These are phyloP conservation scores for Trichophyton benhamiae DNA, from an alignment of 2,329 filamentous ascomycete genomes.

Conservation along the genomic window DNA sequence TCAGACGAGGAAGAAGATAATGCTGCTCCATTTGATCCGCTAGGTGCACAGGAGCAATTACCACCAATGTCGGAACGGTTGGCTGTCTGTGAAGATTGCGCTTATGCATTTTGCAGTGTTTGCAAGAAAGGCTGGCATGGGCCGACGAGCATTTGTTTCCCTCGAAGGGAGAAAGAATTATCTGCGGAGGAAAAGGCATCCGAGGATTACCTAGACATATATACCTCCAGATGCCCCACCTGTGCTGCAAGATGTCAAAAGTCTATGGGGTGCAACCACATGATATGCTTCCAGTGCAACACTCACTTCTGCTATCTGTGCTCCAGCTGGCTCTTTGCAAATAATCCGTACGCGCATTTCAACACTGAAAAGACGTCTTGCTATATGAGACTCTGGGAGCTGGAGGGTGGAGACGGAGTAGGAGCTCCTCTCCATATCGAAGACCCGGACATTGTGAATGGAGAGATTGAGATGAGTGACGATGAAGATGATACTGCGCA, in stretches of 20 bases:
- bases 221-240: slow-evolving; percentile 81
- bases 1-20: slow-evolving; percentile 43
- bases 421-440: slow-evolving; percentile 5
- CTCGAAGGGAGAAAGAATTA: slow-evolving; percentile 52
- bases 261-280: slow-evolving; percentile 89
- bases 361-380: slow-evolving; percentile 60
- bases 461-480: slow-evolving; percentile 19
- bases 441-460: slow-evolving; percentile 21
- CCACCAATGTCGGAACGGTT: slow-evolving; percentile 52
- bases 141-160: slow-evolving; percentile 61
- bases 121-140: slow-evolving; percentile 83
- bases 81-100: slow-evolving; percentile 76
- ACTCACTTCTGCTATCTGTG: slow-evolving; percentile 96
- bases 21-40: slow-evolving; percentile 31
- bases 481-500: slow-evolving; percentile 23
- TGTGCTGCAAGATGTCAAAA: slow-evolving; percentile 80
- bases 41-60: slow-evolving; percentile 30
- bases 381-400: slow-evolving; percentile 79
- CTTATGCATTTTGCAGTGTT: slow-evolving; percentile 74
- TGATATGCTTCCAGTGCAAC: slow-evolving; percentile 81
- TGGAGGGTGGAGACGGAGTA: slow-evolving; percentile 62
- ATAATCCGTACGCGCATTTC: slow-evolving; percentile 81
- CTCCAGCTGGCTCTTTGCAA: slow-evolving; percentile 66
- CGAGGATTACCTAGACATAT: slow-evolving; percentile 64
- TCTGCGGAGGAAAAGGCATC: slow-evolving; percentile 77